Conservation (phyloP, 2,329 filamentous ascomycete species). For the Rhynchosporium graminicola region DNA sequence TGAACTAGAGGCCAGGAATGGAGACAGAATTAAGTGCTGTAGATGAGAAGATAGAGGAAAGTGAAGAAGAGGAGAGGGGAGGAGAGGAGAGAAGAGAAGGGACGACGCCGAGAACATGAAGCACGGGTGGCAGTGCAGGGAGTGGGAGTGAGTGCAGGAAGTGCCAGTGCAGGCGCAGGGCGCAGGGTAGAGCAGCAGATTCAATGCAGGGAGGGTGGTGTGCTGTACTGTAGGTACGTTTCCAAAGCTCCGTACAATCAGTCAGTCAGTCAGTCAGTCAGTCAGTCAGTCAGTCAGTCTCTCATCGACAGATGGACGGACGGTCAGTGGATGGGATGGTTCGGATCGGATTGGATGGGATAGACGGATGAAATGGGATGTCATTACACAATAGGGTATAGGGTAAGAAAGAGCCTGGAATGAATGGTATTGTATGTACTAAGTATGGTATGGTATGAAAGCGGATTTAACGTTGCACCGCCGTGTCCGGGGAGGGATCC, state of each 20-base stretch:
- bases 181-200: not conserved
- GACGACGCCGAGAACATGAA: not conserved
- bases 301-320: no score
- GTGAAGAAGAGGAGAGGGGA: not conserved
- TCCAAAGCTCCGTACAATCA: not conserved
- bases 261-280: no score
- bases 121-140: not conserved
- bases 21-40: not conserved
- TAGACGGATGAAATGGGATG: no score
- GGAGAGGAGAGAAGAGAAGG: not conserved
- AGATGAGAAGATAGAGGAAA: not conserved
- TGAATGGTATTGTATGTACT: no score
- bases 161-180: not conserved
- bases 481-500: not conserved
- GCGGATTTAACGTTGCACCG: constrained; percentile 10
- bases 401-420: no score
- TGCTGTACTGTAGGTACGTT: not conserved
- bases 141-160: not conserved
- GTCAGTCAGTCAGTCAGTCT: no score
- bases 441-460: no score
- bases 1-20: not conserved
- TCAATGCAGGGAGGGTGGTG: not conserved
- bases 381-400: no score
- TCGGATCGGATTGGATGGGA: not conserved
- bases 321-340: not conserved